Evolutionary conservation across 805 yeast genomes (phyloP), one percentile per base, ranked within the genome.

Genomic region (Groenewaldozyma salmanticensis): DNA sequence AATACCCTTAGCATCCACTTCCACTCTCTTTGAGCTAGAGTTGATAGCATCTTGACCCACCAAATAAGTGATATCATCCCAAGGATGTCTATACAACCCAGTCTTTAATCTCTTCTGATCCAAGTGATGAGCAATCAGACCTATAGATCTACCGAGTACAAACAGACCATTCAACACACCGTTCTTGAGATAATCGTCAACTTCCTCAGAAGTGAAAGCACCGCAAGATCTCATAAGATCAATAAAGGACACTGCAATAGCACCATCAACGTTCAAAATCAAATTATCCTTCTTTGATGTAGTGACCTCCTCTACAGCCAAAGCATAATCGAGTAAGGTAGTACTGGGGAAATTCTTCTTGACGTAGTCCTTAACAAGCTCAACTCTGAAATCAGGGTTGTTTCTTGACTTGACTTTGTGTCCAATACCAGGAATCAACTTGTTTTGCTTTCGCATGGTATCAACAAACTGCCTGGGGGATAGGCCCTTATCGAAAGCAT

Each of bases 251-350:
- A 64, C 68, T 31, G 72, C 72, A 46, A 66, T 62, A 38, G 68
- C 67, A 42, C 71, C 71, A 39, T 66, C 71, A 32, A 66, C 71
- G 53, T 66, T 66, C 38, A 66, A 55, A 43, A 66, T 66, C 40
- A 66, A 53, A 57, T 66, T 67, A 45, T 66, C 71, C 61, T 66
- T 66, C 65, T 66, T 66, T 39, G 71, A 65, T n/a, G 71, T 67
- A 45, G 71, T 66, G 40, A 66, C 71, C 43, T 67, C 66, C 55
- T 66, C 71, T 27, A 67, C 72, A 20, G 71, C 72, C 4, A 66
- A 58, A 4, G 71, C 71, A 47, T 67, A 66, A 52, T 66, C 70
- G 35, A 66, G 57, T 52, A 66, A 42, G 27, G 62, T 51, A 34
- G 67, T 66, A 37, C 59, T 50, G 36, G 71, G 71, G 65, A 66